These are phyloP conservation scores for Fusarium sp. DNA, from an alignment of 2,329 filamentous ascomycete species.

Conservation along the genomic window DNA sequence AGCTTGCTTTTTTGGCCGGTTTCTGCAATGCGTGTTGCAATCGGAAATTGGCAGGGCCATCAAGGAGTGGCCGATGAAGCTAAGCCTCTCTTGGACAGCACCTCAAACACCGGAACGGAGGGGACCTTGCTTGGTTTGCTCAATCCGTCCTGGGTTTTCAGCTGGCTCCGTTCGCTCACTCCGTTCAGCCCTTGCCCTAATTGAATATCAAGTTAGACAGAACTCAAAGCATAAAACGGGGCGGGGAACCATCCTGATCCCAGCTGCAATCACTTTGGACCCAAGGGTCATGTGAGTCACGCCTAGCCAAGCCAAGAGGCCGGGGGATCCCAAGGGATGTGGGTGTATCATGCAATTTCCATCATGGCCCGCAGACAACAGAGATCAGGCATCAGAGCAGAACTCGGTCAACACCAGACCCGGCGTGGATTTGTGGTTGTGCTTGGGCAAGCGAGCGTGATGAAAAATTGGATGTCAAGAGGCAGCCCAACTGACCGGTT, in stretches of 20 bases:
- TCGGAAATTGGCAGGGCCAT: conserved; percentile 45
- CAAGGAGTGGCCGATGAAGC: conserved; percentile 39
- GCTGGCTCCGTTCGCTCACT: conserved; percentile 12
- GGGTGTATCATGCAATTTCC: background rate
- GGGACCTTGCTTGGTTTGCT: background rate
- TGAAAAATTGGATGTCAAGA: background rate
- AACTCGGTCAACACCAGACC: background rate
- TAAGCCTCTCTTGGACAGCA: conserved; percentile 22
- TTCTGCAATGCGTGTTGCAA: conserved; percentile 15
- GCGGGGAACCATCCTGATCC: background rate
- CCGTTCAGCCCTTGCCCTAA: conserved; percentile 12
- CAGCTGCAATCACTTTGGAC: background rate
- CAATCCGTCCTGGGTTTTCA: background rate
- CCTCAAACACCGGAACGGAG: conserved; percentile 35
- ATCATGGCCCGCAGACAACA: background rate
- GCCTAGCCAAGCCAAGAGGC: background rate
- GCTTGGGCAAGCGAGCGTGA: background rate
- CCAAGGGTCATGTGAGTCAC: conserved; percentile 14
- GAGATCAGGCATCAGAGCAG: conserved; percentile 8
- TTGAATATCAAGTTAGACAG: conserved; percentile 1
- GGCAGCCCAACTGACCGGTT: conserved; percentile 40
- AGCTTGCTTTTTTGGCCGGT: background rate
- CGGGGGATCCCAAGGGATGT: background rate
- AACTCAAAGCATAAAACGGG: background rate
- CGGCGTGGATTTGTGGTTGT: background rate